Conservation (phyloP, 176 grass and related monocot genomes). For the Oryza coarctata region DNA sequence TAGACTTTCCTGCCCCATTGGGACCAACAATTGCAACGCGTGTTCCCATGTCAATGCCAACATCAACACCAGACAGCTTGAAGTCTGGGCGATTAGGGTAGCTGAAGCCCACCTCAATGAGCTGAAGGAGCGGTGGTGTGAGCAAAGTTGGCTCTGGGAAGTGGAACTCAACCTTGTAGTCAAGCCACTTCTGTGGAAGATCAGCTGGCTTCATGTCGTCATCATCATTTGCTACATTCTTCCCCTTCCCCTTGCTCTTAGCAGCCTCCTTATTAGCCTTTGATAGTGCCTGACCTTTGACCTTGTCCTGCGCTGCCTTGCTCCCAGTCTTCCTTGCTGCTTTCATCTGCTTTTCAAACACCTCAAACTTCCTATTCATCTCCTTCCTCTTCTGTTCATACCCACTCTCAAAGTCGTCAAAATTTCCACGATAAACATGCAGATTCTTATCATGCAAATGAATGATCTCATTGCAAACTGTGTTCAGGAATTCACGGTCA, state of each 20-base stretch:
- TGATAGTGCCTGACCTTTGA: conserved; percentile 72
- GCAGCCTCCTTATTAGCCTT: conserved; percentile 80
- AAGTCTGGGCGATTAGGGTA: conserved; percentile 83
- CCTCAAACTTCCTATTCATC: conserved; percentile 81
- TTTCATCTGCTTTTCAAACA: conserved; percentile 86
- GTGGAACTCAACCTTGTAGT: conserved; percentile 93
- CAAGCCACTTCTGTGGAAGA: conserved; percentile 82
- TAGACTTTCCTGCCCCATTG: conserved; percentile 96
- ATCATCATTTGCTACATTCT: conserved; percentile 51
- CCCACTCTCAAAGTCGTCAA: conserved; percentile 87
- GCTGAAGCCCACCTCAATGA: conserved; percentile 84
- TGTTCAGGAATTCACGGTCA: conserved; percentile 88
- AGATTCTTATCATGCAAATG: conserved; percentile 81
- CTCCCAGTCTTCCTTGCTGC: conserved; percentile 84
- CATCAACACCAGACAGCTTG: conserved; percentile 80
- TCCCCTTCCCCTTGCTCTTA: conserved; percentile 84
- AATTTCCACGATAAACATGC: conserved; percentile 89
- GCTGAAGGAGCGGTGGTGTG: conserved; percentile 88
- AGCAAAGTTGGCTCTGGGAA: conserved; percentile 96
- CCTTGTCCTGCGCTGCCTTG: conserved; percentile 87
- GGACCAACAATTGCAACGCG: conserved; percentile 94
- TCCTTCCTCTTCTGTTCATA: conserved; percentile 96
- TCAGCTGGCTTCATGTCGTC: conserved; percentile 58
- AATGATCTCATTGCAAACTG: conserved; percentile 90
- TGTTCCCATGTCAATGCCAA: conserved; percentile 97